phyloP scores from a whole-genome alignment of 2,329 filamentous ascomycete species.

The Neonectria sp. region DNA sequence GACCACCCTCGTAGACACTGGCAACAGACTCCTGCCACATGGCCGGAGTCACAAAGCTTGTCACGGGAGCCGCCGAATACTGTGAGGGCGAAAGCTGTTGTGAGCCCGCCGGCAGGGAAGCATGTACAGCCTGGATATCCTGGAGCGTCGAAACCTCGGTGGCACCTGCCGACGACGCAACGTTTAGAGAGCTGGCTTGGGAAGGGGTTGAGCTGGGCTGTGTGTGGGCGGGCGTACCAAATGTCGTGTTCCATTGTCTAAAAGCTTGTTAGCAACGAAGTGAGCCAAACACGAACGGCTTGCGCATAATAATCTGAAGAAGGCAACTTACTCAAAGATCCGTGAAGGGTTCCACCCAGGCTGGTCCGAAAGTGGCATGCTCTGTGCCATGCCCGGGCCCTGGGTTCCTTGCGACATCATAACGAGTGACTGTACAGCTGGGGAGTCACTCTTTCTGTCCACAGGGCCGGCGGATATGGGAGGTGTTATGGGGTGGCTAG shows the following conservation, averaged over 20 bases:
- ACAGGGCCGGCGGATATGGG: conserved; percentile 81
- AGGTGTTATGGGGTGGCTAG: conserved; percentile 82
- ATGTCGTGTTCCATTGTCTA: conserved; percentile 96
- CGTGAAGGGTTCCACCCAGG: conserved; percentile 86
- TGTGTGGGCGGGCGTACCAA: conserved; percentile 75
- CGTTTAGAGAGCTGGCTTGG: conserved; percentile 67
- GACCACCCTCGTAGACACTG: conserved; percentile 76
- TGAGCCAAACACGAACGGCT: neutral
- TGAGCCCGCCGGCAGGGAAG: conserved; percentile 60
- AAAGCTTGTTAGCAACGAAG: conserved; percentile 17
- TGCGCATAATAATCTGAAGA: neutral
- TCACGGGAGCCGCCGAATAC: conserved; percentile 68
- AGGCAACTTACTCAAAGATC: conserved; percentile 87
- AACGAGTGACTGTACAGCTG: conserved; percentile 78
- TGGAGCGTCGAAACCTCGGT: conserved; percentile 69
- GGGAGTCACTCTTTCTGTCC: conserved; percentile 84
- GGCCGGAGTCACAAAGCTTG: conserved; percentile 76
- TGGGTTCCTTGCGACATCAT: conserved; percentile 77
- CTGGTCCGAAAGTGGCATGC: conserved; percentile 74
- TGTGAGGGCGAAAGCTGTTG: conserved; percentile 66
- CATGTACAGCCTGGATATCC: conserved; percentile 65
- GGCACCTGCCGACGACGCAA: conserved; percentile 67
- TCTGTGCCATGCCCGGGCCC: conserved; percentile 65
- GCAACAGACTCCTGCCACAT: conserved; percentile 84
- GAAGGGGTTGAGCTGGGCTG: conserved; percentile 53